Evolutionary conservation across 176 grass and related monocot species (phyloP).

Genomic region (Eragrostis curvula): DNA sequence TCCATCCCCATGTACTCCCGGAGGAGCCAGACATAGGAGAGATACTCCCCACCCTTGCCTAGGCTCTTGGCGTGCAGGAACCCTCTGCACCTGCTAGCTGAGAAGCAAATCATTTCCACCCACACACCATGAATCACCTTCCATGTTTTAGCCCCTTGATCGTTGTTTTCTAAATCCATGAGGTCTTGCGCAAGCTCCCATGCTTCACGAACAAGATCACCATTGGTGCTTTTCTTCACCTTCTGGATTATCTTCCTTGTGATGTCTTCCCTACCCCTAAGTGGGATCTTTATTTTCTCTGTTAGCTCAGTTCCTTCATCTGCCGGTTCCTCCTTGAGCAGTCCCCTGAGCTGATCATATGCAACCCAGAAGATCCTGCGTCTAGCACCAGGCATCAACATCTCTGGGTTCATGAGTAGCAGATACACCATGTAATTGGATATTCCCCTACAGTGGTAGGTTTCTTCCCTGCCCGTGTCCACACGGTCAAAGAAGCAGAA

Average conservation of each 20-base stretch:
- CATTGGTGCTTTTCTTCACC: background rate
- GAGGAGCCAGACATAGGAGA: slow-evolving; percentile 29
- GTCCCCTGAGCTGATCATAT: background rate
- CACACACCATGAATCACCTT: slow-evolving; percentile 19
- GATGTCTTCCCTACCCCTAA: background rate
- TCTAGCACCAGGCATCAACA: slow-evolving; percentile 10
- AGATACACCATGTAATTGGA: slow-evolving; percentile 34
- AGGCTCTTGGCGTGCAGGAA: slow-evolving; percentile 15
- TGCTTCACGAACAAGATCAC: background rate
- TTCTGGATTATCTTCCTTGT: background rate
- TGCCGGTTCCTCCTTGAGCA: background rate
- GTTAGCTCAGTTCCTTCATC: accelerated
- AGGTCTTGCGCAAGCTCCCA: background rate
- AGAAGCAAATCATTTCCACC: slow-evolving; percentile 44
- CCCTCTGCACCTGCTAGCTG: background rate
- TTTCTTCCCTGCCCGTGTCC: background rate
- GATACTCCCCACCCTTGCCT: slow-evolving; percentile 10
- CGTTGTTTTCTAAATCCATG: background rate
- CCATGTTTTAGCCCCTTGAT: background rate
- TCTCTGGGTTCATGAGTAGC: background rate
- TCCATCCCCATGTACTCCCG: slow-evolving; percentile 16
- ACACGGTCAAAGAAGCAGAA: slow-evolving; percentile 17
- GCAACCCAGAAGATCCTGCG: background rate
- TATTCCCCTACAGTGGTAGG: background rate
- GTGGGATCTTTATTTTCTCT: background rate